Conservation (phyloP, 2,329 filamentous ascomycete genomes). For the Ceratocystiopsis sp. region DNA sequence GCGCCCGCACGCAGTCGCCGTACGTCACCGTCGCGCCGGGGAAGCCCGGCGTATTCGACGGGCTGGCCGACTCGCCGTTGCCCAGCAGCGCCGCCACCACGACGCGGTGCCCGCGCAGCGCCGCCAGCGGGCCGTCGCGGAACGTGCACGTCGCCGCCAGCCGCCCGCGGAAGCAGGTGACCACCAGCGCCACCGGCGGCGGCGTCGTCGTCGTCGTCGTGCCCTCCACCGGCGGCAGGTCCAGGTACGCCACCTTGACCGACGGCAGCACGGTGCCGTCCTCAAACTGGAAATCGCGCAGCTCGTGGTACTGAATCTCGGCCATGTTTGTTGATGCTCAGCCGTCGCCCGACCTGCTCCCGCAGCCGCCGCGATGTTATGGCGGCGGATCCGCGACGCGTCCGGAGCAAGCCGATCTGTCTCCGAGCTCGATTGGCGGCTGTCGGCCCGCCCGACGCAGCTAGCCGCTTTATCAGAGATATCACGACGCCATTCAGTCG, state of each 20-base stretch:
- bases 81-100: constrained; percentile 33
- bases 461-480: too few relatives aligned
- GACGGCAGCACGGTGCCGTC: constrained; percentile 5
- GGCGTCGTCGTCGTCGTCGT: not conserved
- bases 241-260: constrained; percentile 5
- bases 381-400: too few relatives aligned
- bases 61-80: constrained; percentile 35
- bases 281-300: constrained; percentile 1
- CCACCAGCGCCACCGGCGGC: constrained; percentile 4
- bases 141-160: constrained; percentile 2
- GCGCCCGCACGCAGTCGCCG: constrained; percentile 33
- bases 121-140: not conserved
- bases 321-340: too few relatives aligned
- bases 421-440: too few relatives aligned
- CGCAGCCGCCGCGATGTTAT: too few relatives aligned
- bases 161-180: constrained; percentile 8
- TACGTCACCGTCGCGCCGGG: constrained; percentile 23
- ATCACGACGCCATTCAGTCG: too few relatives aligned
- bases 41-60: constrained; percentile 29
- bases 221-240: not conserved
- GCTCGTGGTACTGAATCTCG: not conserved
- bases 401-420: too few relatives aligned
- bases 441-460: too few relatives aligned
- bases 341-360: too few relatives aligned
- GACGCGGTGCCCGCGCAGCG: constrained; percentile 24